A percentile compares a stretch with the other conserved stretches of the same genome.
Conservation (phyloP, 2,329 filamentous ascomycete genomes). For the Juglanconis oblonga region DNA sequence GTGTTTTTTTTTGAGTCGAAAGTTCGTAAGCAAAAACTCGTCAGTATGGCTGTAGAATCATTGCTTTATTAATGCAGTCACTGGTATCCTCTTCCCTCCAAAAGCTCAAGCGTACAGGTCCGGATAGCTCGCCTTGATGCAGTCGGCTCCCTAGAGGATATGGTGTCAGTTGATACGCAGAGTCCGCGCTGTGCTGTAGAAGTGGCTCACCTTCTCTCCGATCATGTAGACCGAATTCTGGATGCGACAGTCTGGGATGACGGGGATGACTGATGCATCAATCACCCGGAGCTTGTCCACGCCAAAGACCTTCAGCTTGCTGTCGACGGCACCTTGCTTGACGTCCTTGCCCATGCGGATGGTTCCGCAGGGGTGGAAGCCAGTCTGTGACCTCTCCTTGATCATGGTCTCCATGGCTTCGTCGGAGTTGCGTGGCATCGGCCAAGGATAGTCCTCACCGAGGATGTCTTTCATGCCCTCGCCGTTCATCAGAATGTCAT, state of each 20-base stretch:
- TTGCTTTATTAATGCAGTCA: too few relatives aligned
- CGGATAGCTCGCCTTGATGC: too few relatives aligned
- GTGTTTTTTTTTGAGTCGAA: too few relatives aligned
- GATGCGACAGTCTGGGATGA: slow-evolving; percentile 55
- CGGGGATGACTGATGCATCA: slow-evolving; percentile 54
- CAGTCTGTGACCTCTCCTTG: slow-evolving; percentile 57
- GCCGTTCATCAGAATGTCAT: slow-evolving; percentile 57
- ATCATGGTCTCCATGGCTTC: slow-evolving; percentile 54
- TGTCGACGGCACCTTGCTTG: slow-evolving; percentile 50
- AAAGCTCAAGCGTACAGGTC: too few relatives aligned
- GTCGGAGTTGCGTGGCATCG: slow-evolving; percentile 54
- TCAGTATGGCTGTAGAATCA: too few relatives aligned
- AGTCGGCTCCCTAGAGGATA: too few relatives aligned
- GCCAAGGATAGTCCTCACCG: slow-evolving; percentile 55
- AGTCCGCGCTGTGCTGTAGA: not conserved
- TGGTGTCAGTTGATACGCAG: too few relatives aligned
- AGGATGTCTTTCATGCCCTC: slow-evolving; percentile 55
- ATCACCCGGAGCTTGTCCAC: slow-evolving; percentile 51
- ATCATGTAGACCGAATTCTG: slow-evolving; percentile 61
- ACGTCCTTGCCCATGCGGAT: slow-evolving; percentile 49
- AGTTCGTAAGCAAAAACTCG: too few relatives aligned
- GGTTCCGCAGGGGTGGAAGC: slow-evolving; percentile 57
- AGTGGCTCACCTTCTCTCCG: slow-evolving; percentile 44
- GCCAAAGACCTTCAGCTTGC: slow-evolving; percentile 49
- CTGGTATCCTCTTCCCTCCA: too few relatives aligned